These are phyloP conservation scores for Trichoderma endophyticum DNA, from an alignment of 2,329 filamentous ascomycete species.

Conservation along the genomic window DNA sequence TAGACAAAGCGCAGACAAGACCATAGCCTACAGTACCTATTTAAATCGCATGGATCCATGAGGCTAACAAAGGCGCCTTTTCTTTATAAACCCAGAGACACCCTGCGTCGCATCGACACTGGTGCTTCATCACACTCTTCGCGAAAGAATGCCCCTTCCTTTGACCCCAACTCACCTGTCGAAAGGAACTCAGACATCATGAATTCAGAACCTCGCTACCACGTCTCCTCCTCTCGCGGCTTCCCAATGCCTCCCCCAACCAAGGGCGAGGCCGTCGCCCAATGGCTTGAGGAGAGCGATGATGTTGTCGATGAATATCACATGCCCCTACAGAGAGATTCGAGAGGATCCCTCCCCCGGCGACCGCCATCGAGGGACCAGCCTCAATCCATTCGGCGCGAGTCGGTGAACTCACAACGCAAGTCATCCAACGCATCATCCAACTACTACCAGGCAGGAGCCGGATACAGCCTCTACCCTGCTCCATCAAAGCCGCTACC, in stretches of 20 bases:
- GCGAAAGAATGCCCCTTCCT: slow-evolving; percentile 2
- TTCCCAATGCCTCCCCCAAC: slow-evolving; percentile 10
- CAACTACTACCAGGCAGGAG: slow-evolving; percentile 12
- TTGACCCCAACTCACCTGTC: slow-evolving; percentile 8
- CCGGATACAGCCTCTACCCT: slow-evolving; percentile 21
- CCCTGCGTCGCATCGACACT: slow-evolving; percentile 14
- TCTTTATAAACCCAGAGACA: slow-evolving; percentile 12
- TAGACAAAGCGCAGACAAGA: background rate
- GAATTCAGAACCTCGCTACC: slow-evolving; percentile 11
- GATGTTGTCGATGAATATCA: slow-evolving; percentile 8
- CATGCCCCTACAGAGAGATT: slow-evolving; percentile 12
- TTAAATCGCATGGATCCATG: slow-evolving; percentile 2
- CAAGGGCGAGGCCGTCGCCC: slow-evolving; percentile 9
- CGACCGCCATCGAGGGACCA: slow-evolving; percentile 11
- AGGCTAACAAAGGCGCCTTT: background rate
- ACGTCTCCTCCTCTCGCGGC: slow-evolving; percentile 3
- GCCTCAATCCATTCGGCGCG: slow-evolving; percentile 1
- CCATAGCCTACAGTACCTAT: background rate
- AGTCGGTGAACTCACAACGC: slow-evolving; percentile 16
- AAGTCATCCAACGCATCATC: slow-evolving; percentile 20
- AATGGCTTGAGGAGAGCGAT: slow-evolving; percentile 18
- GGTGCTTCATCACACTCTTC: background rate
- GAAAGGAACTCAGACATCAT: slow-evolving; percentile 12
- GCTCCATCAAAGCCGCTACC: slow-evolving; percentile 24
- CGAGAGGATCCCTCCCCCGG: slow-evolving; percentile 7